Evolutionary conservation across 2,329 filamentous ascomycete genomes (phyloP), one percentile per base, ranked within the genome.

Genomic region (Pseudocercospora cruenta): DNA sequence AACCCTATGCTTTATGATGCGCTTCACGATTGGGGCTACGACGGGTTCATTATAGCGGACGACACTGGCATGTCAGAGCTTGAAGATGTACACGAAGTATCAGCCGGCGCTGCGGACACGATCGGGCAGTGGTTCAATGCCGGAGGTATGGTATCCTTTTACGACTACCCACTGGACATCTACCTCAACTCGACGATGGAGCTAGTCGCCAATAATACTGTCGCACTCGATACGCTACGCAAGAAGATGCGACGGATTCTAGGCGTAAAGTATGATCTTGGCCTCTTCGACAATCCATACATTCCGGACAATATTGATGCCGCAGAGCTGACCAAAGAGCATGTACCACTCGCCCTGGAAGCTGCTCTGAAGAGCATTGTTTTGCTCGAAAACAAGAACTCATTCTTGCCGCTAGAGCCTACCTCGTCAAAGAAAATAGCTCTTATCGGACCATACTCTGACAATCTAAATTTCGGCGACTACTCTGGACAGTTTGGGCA

Each of bases 101-200:
- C 63, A 12, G 33, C 57, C 19, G n/a, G 19, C 36, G 47, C 67
- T 21, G 45, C 62, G 0, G 67, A 67, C 31, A 36, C 62, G 3
- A 69, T 69, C 12, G 63, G 39, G 4, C 67, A 69, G 49, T 67
- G 67, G 65, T 67, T 64, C 63, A 67, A 65, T 45, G 65, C 67
- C 6, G 65, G 65, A 21, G 67, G 65, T n/a, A 67, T 69, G 67
- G 62, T 69, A 6, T 65, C 55, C 1, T 69, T 64, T 54, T 69
- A 69, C 28, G 67, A 69, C 58, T 69, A 69, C 43, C 65, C 67
- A 9, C 45, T 69, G 16, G 64, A 67, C 2, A 66, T 45, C 2
- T 67, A 67, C 53, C 58, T 69, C 16, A 64, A 67, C 49, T 58
- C 63, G 5, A 69, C 65, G 3, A 10, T 66, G 19, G 45, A 21